A percentile compares a stretch with the other conserved stretches of the same genome.
phyloP scores from a whole-genome alignment of 2,329 filamentous ascomycete species.

The Diaporthe sp. region DNA sequence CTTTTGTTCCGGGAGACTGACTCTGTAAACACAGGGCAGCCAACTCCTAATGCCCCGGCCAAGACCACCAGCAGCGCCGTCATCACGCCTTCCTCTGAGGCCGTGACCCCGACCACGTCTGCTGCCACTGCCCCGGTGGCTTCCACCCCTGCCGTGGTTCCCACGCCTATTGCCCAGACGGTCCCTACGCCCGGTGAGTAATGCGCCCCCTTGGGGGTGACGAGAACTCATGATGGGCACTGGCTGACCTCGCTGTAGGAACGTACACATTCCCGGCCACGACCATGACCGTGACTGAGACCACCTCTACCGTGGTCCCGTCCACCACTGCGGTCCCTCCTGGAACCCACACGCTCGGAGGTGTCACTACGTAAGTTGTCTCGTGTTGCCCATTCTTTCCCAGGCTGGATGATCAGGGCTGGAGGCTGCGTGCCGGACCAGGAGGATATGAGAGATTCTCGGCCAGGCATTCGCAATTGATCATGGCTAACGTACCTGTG shows the following conservation, averaged over 20 bases:
- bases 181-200: constrained; percentile 70
- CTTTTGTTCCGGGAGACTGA: constrained; percentile 26
- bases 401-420: not conserved
- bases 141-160: constrained; percentile 53
- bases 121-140: constrained; percentile 53
- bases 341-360: constrained; percentile 79
- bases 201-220: not conserved
- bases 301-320: constrained; percentile 76
- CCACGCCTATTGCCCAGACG: constrained; percentile 65
- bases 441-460: not conserved
- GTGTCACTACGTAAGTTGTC: constrained; percentile 72
- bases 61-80: constrained; percentile 45
- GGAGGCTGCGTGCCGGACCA: not conserved
- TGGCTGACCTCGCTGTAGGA: constrained; percentile 49
- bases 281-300: constrained; percentile 76
- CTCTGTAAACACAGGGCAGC: constrained; percentile 34
- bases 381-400: not conserved
- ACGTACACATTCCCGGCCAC: constrained; percentile 82
- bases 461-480: not conserved
- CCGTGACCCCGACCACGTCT: constrained; percentile 52
- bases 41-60: constrained; percentile 40
- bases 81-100: constrained; percentile 48
- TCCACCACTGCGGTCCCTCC: constrained; percentile 72
- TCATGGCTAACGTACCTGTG: constrained; percentile 13
- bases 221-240: not conserved